Conservation (phyloP, 2,329 filamentous ascomycete genomes). For the Fonsecaea pugnacius region DNA sequence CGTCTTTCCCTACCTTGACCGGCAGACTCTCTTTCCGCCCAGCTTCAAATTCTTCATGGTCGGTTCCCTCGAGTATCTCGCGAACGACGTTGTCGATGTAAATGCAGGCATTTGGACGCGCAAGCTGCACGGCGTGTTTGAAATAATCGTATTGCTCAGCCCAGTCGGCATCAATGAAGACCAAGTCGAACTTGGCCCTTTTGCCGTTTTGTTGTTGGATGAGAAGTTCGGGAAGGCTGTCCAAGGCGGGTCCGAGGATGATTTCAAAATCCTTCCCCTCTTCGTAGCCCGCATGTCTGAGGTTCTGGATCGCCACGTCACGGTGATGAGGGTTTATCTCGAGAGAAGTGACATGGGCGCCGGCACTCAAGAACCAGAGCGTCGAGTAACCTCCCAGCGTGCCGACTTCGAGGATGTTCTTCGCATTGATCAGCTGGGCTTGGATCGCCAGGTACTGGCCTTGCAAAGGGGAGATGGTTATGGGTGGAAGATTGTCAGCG, state of each 20-base stretch:
- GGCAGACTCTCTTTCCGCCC: constrained; percentile 36
- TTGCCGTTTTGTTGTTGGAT: constrained; percentile 38
- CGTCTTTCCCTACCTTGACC: constrained; percentile 49
- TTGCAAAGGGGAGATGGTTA: constrained; percentile 44
- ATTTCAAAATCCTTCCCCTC: constrained; percentile 47
- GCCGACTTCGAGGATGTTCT: constrained; percentile 58
- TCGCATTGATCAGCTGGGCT: constrained; percentile 43
- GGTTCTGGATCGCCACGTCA: constrained; percentile 54
- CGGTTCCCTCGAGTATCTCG: constrained; percentile 22
- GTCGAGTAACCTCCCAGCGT: constrained; percentile 61
- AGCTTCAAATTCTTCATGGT: constrained; percentile 21
- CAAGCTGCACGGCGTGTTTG: constrained; percentile 51
- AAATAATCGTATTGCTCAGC: constrained; percentile 57
- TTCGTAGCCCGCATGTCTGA: constrained; percentile 46
- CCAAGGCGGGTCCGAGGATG: constrained; percentile 51
- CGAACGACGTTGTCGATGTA: constrained; percentile 60
- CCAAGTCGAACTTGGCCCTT: constrained; percentile 51
- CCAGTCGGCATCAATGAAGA: constrained; percentile 61
- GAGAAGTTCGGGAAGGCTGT: constrained; percentile 50
- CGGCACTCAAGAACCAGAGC: constrained; percentile 56
- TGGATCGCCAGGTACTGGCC: constrained; percentile 50
- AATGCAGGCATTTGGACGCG: constrained; percentile 44
- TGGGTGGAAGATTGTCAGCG: constrained; percentile 36
- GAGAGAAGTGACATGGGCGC: constrained; percentile 55
- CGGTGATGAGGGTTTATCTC: constrained; percentile 55